phyloP scores from a whole-genome alignment of 2,329 filamentous ascomycete species.

The Diplodia seriata region DNA sequence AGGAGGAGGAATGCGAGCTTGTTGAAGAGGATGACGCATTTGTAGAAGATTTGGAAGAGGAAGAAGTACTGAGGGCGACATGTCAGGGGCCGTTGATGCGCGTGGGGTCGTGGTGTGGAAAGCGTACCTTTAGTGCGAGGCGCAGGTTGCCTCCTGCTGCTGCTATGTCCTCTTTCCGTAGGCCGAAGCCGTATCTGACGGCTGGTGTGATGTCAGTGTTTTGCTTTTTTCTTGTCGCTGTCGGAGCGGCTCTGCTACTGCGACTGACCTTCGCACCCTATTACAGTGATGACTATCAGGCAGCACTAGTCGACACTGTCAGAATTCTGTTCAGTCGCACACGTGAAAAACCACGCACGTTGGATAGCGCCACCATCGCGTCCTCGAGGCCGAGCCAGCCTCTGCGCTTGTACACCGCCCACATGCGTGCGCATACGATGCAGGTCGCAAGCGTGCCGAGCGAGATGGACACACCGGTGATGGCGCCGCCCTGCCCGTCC shows the following conservation, averaged over 20 bases:
- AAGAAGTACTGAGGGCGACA: slow-evolving; percentile 37
- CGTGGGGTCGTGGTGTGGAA: background rate
- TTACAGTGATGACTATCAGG: slow-evolving; percentile 22
- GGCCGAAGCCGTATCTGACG: slow-evolving; percentile 40
- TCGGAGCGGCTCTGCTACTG: too few species aligned
- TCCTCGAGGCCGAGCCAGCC: slow-evolving; percentile 42
- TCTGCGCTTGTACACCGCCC: slow-evolving; percentile 37
- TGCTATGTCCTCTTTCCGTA: slow-evolving; percentile 36
- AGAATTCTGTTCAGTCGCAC: background rate
- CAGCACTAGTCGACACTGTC: background rate
- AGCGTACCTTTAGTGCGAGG: slow-evolving; percentile 37
- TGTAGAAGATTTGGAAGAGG: slow-evolving; percentile 39
- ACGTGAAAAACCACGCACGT: slow-evolving; percentile 34
- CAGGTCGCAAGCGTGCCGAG: slow-evolving; percentile 36
- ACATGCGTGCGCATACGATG: slow-evolving; percentile 36
- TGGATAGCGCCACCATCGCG: slow-evolving; percentile 37
- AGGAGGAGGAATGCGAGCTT: slow-evolving; percentile 41
- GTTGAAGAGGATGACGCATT: slow-evolving; percentile 39
- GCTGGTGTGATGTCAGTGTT: slow-evolving; percentile 15
- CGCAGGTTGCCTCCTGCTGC: slow-evolving; percentile 36
- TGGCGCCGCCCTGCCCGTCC: slow-evolving; percentile 37
- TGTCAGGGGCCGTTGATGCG: too few species aligned
- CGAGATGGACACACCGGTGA: slow-evolving; percentile 39
- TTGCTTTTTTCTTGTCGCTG: background rate
- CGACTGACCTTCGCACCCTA: slow-evolving; percentile 21